These are phyloP conservation scores for Termitomyces sp. DNA, from an alignment of 768 basidiomycete species.

Conservation along the genomic window DNA sequence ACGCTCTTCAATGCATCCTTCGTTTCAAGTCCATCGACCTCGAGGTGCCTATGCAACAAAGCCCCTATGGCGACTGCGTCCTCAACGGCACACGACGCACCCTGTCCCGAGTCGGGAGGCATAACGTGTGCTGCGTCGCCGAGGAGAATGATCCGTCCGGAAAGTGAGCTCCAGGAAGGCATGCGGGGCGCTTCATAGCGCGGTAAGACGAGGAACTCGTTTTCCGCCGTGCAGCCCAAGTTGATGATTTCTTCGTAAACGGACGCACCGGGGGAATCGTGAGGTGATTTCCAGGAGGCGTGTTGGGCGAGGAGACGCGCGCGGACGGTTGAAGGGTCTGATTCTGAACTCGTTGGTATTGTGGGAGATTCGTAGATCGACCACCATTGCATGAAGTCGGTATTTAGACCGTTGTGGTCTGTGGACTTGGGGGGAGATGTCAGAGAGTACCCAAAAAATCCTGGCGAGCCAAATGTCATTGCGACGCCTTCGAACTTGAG, in stretches of 20 bases:
- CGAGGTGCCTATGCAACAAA: slow-evolving; percentile 9
- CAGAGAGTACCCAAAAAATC: slow-evolving; percentile 33
- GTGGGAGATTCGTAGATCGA: slow-evolving; percentile 28
- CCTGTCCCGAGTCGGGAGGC: slow-evolving; percentile 37
- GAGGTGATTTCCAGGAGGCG: slow-evolving; percentile 28
- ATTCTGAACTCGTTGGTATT: slow-evolving; percentile 20
- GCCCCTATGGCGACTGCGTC: slow-evolving; percentile 26
- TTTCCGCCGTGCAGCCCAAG: slow-evolving; percentile 19
- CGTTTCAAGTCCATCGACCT: slow-evolving; percentile 2
- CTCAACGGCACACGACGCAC: slow-evolving; percentile 34
- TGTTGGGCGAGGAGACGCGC: slow-evolving; percentile 25
- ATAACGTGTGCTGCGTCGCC: slow-evolving; percentile 41
- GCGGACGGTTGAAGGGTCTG: slow-evolving; percentile 17
- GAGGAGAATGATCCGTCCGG: slow-evolving; percentile 31
- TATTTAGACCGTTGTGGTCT: slow-evolving; percentile 2
- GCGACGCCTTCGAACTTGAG: slow-evolving; percentile 23
- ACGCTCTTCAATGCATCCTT: slow-evolving; percentile 9
- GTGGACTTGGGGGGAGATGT: slow-evolving; percentile 6
- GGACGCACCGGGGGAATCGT: slow-evolving; percentile 18
- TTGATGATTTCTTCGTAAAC: slow-evolving; percentile 23
- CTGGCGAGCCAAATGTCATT: slow-evolving; percentile 32
- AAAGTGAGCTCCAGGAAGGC: slow-evolving; percentile 27
- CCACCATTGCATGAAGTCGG: slow-evolving; percentile 32
- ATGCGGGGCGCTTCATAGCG: slow-evolving; percentile 29
- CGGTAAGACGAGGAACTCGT: slow-evolving; percentile 28